Base-by-base conservation (phyloP, 2,329 filamentous ascomycete species). In the Sporothrix mexicana region DNA sequence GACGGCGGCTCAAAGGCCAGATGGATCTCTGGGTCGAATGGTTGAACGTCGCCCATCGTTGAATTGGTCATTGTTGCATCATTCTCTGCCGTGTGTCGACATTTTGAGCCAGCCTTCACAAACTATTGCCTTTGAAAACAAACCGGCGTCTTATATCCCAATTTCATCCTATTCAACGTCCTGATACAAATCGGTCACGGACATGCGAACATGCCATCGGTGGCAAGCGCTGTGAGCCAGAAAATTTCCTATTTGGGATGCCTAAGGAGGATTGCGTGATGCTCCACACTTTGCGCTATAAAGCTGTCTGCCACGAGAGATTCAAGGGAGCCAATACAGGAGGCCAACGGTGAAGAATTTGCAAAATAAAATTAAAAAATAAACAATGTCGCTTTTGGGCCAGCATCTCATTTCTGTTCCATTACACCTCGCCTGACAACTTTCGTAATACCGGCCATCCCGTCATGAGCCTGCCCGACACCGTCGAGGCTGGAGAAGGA, bases 1-100 rank as follows among this genome's bases (percentile, higher is more conserved):
- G 64, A 3, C 1, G 74, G 74, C n/a, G 74, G 74, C 51, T 68
- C 20, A 53, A 74, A 75, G 49, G 71, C 73, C 13, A 75, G 73
- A 20, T 75, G 74, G 41, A 75, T 70, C 13, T 47, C 15, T 20
- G 74, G 74, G 13, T 75, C 74, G 41, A 75, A 75, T 5, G 55
- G 55, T 23, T 13, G 23, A 10, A 57, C n/a, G 20, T 53, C 51
- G 51, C 20, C 51, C 20, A n/a, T 25, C 20, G 15, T 13, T 25
- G 55, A 15, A 15, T 57, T 23, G 23, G 23, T 10, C 55, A 57
- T 57, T 30, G 55, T 57, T 30, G 55, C 55, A 57, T 57, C 55
- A 57, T 57, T 57, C 30, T 3, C 3, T 13, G 55, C 10, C 30
- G 13, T 10, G 25, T 57, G 23, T 57, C 55, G 55, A 57, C 23